Evolutionary conservation across 768 basidiomycete species (phyloP).

Genomic region (Leccinum truebloodii): DNA sequence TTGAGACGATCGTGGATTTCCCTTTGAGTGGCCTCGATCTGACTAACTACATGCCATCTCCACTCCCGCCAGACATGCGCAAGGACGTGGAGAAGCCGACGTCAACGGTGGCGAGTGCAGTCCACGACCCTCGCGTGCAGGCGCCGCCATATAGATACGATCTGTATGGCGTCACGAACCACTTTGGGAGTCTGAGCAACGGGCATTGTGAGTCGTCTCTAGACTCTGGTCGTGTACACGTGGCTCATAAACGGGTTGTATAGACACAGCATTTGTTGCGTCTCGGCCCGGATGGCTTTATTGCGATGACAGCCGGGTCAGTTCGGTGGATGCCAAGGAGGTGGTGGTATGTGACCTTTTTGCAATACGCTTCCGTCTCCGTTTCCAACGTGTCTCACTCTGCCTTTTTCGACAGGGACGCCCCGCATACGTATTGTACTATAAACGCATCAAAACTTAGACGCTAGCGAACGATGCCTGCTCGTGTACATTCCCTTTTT

Average conservation of each 20-base stretch:
- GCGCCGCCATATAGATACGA: constrained; percentile 92
- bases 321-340: constrained; percentile 69
- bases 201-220: constrained; percentile 80
- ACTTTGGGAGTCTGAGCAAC: constrained; percentile 90
- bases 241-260: neutral
- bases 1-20: constrained; percentile 94
- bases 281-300: constrained; percentile 88
- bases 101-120: constrained; percentile 8
- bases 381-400: constrained; percentile 22
- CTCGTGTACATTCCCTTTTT: constrained; percentile 1
- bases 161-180: constrained; percentile 93
- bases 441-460: constrained; percentile 54
- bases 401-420: constrained; percentile 44
- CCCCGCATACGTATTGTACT: constrained; percentile 80
- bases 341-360: constrained; percentile 65
- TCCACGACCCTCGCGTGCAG: constrained; percentile 78
- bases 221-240: neutral
- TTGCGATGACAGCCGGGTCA: constrained; percentile 91
- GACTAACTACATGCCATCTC: constrained; percentile 84
- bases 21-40: constrained; percentile 64
- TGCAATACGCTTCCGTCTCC: neutral
- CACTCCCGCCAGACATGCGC: constrained; percentile 65
- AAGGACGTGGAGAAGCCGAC: constrained; percentile 46
- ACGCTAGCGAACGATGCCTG: neutral
- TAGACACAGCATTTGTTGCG: constrained; percentile 92